Base-by-base conservation (phyloP, 441 rosid genomes). In the Isatis lusitanica region DNA sequence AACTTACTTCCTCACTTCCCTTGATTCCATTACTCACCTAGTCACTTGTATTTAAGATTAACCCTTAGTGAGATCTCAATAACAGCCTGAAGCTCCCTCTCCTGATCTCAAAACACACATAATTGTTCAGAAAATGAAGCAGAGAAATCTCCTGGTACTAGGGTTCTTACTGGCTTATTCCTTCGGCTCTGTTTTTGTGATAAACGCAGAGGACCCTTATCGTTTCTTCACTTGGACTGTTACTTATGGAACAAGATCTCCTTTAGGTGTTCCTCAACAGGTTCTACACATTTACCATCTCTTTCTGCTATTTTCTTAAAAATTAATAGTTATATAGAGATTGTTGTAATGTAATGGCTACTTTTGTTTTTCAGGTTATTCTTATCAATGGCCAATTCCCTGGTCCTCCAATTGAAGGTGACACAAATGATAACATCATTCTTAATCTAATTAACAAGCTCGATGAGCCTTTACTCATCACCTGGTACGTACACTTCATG, bases 351-450 rank as follows among this genome's bases (percentile, higher is more conserved):
- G 28, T 15, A n/a, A 55, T 5, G 9, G 63, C 12, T 13, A 26
- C 35, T 13, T 17, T 58, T 74, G 4, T 53, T 33, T 53, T 52
- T 30, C 74, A 90, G 93, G 91, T 82, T 8, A 90, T 90, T 58
- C 87, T 88, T 58, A 90, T 89, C 59, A 93, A 89, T 68, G 85
- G 86, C n/a, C 83, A 81, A 47, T 90, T 88, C 73, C 98, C 92
- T 13, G 95, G 98, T 35, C 95, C 95, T 28, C 59, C 80, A 12
- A 74, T 89, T 59, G 86, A 91, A 15, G 86, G 77, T 40, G 80
- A 79, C 67, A 90, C 94, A 11, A 88, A 93, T 59, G 88, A 90
- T 69, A 86, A 89, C 68, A 64, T 93, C 17, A 15, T 85, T 66
- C 74, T 93, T 17, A 83, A 88, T 84, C 83, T 93, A 18, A 57